A percentile compares a stretch with the other conserved stretches of the same genome.
Evolutionary conservation across 345 rosid genomes (phyloP).

Genomic region (Aquilaria malaccensis): DNA sequence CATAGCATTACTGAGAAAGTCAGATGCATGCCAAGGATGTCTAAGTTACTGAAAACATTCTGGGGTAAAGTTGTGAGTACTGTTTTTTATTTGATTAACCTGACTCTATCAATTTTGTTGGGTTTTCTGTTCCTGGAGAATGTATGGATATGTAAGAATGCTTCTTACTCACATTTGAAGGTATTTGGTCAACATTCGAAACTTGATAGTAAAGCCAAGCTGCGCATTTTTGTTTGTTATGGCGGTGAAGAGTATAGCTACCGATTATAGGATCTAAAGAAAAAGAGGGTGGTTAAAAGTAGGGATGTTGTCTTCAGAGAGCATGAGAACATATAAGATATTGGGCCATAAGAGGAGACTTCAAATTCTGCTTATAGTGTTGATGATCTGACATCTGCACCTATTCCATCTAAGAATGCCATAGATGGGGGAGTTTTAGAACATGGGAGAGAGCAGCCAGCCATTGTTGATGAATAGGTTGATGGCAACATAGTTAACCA

Average conservation of each 20-base stretch:
- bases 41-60: no score
- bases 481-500: no score
- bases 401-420: neutral
- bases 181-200: slow-evolving; percentile 1
- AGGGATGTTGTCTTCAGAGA: neutral
- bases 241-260: slow-evolving; percentile 1
- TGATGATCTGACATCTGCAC: neutral
- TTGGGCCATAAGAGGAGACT: neutral
- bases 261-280: neutral
- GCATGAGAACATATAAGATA: neutral
- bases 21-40: no score
- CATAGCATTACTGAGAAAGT: no score
- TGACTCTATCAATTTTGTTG: no score
- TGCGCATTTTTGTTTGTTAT: neutral
- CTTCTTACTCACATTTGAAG: neutral
- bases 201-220: neutral
- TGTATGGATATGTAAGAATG: neutral
- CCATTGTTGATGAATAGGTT: neutral
- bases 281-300: neutral
- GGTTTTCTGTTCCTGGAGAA: neutral
- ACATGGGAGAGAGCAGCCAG: neutral
- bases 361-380: neutral
- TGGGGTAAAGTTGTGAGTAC: no score
- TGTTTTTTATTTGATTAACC: no score
- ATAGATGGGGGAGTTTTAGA: neutral